Percentiles rank a stretch among this genome's conserved stretches.
Conservation (phyloP, 1,284 basidiomycete genomes). For the Crepidotus sp. region DNA sequence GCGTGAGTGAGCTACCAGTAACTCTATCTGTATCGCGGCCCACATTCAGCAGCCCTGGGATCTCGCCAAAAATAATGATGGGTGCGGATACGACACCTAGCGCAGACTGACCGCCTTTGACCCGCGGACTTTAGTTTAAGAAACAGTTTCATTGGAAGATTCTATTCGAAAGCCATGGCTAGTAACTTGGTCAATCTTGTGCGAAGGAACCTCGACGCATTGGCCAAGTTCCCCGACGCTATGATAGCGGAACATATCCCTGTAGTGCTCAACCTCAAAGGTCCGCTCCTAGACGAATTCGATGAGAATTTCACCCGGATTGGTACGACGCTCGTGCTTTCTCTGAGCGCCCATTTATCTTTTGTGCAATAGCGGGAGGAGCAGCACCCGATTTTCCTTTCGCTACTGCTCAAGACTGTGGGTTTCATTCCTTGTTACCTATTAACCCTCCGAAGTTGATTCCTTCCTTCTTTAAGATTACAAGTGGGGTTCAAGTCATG, state of each 20-base stretch:
- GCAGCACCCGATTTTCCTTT: slow-evolving; percentile 76
- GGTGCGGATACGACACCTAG: slow-evolving; percentile 32
- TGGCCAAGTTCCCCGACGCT: slow-evolving; percentile 45
- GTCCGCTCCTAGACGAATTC: slow-evolving; percentile 51
- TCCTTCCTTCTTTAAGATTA: slow-evolving; percentile 48
- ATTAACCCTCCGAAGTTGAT: not conserved
- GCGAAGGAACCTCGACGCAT: slow-evolving; percentile 45
- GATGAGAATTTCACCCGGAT: slow-evolving; percentile 62
- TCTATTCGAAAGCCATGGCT: slow-evolving; percentile 83
- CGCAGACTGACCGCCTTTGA: slow-evolving; percentile 11
- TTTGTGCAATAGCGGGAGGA: slow-evolving; percentile 79
- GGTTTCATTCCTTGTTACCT: not conserved
- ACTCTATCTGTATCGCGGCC: not conserved
- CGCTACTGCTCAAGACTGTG: slow-evolving; percentile 55
- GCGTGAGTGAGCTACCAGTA: slow-evolving; percentile 40
- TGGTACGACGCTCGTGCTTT: too few relatives aligned
- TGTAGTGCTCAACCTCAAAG: slow-evolving; percentile 37
- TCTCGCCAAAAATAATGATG: slow-evolving; percentile 48
- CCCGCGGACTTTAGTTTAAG: slow-evolving; percentile 42
- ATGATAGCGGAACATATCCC: slow-evolving; percentile 41
- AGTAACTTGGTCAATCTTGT: slow-evolving; percentile 67
- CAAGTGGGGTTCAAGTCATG: slow-evolving; percentile 51
- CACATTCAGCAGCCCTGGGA: slow-evolving; percentile 66
- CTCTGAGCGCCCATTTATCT: too few relatives aligned
- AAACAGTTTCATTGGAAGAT: slow-evolving; percentile 51